Conservation (phyloP, 2,329 filamentous ascomycete genomes). For the Colletotrichum australisinense region DNA sequence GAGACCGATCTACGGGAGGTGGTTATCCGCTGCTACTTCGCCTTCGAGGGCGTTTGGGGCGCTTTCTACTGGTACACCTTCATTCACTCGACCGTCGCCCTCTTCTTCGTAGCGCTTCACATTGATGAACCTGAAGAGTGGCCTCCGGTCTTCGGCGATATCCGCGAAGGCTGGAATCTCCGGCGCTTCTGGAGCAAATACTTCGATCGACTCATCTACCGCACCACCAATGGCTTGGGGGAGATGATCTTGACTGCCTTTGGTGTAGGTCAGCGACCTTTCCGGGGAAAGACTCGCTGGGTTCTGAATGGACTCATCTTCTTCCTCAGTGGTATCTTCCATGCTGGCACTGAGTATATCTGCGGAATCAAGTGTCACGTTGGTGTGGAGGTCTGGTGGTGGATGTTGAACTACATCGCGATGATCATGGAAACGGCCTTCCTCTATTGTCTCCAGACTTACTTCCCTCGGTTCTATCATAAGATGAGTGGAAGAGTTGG, state of each 20-base stretch:
- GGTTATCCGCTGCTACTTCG: conserved; percentile 14
- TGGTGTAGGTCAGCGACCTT: conserved; percentile 10
- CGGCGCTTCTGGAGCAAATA: conserved; percentile 38
- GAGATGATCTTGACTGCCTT: conserved; percentile 14
- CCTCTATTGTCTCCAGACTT: neutral
- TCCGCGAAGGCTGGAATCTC: conserved; percentile 35
- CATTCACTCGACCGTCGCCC: neutral
- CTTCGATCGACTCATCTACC: conserved; percentile 37
- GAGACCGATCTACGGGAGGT: neutral
- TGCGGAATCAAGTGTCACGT: conserved; percentile 18
- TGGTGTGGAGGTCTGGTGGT: conserved; percentile 26
- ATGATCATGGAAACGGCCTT: conserved; percentile 23
- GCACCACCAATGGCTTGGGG: conserved; percentile 11
- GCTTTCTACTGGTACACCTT: conserved; percentile 30
- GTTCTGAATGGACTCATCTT: conserved; percentile 34
- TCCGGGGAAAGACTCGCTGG: conserved; percentile 25
- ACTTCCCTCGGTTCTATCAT: conserved; percentile 13
- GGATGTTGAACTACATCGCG: conserved; percentile 18
- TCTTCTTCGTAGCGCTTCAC: conserved; percentile 23
- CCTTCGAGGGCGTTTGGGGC: conserved; percentile 23
- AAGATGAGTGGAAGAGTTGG: conserved; percentile 6
- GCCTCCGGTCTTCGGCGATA: conserved; percentile 37
- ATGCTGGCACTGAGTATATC: conserved; percentile 14
- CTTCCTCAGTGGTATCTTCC: conserved; percentile 24
- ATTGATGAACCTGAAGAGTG: conserved; percentile 37